A percentile compares a stretch with the other conserved stretches of the same genome.
These are phyloP conservation scores for Cajanus cajan DNA, from an alignment of 306 rosid genomes.

Conservation along the genomic window DNA sequence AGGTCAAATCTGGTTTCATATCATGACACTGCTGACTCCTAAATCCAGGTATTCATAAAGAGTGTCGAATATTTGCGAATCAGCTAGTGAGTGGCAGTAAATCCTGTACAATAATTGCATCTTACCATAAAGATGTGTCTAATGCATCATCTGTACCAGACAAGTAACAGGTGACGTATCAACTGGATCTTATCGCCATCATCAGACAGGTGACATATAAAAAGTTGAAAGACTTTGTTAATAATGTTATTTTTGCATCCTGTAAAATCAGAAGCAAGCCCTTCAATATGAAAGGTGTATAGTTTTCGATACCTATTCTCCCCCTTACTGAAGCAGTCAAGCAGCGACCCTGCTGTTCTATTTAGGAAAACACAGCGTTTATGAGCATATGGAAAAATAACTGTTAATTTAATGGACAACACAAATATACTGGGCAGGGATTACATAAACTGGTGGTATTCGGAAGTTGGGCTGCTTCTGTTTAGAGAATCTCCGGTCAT, in stretches of 20 bases:
- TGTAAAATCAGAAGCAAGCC: constrained; percentile 30
- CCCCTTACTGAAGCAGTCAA: constrained; percentile 28
- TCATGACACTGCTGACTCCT: background rate
- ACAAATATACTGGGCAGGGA: constrained; percentile 24
- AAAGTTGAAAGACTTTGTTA: constrained; percentile 24
- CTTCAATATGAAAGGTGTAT: constrained; percentile 20
- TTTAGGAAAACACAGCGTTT: constrained; percentile 22
- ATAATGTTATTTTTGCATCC: constrained; percentile 15
- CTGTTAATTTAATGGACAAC: constrained; percentile 31
- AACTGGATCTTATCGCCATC: constrained; percentile 22
- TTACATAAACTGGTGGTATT: constrained; percentile 7
- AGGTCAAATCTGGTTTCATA: background rate
- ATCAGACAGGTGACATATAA: constrained; percentile 16
- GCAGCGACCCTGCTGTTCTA: constrained; percentile 25
- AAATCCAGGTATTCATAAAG: background rate
- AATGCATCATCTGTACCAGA: constrained; percentile 2
- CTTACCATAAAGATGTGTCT: constrained; percentile 1
- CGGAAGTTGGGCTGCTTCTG: constrained; percentile 33
- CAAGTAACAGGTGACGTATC: background rate
- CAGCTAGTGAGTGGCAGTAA: background rate
- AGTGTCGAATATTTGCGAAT: background rate
- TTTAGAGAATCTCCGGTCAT: constrained; percentile 32
- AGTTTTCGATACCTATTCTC: constrained; percentile 20
- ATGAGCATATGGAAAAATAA: constrained; percentile 24
- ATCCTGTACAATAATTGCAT: constrained; percentile 2